Evolutionary conservation across 2,329 filamentous ascomycete species (phyloP).

Genomic region (Lizonia empirigonia): DNA sequence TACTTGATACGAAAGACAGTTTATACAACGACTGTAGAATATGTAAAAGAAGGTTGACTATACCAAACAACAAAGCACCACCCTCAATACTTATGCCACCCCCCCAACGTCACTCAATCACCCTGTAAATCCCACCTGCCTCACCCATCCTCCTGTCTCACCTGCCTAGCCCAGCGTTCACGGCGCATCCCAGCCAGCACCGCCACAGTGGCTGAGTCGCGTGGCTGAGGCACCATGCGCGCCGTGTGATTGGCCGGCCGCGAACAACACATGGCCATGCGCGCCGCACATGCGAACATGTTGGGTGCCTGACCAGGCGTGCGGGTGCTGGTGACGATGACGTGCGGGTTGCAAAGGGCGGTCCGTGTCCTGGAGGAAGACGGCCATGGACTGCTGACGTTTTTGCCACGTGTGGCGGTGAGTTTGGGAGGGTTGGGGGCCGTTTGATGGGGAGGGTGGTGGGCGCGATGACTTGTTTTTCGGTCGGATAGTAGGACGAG

Average conservation of each 20-base stretch:
- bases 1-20: no score
- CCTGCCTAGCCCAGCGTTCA: constrained; percentile 17
- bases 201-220: constrained; percentile 8
- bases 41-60: neutral
- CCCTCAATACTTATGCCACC: neutral
- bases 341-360: neutral
- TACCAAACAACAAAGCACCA: neutral
- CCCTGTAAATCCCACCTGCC: constrained; percentile 12
- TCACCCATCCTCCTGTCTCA: constrained; percentile 15
- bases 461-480: neutral
- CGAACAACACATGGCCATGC: constrained; percentile 8
- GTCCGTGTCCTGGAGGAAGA: neutral
- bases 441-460: constrained; percentile 4
- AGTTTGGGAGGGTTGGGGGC: constrained; percentile 8
- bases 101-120: no score
- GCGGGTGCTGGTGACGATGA: constrained; percentile 1
- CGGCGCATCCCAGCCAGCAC: neutral
- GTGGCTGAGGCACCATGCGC: constrained; percentile 6
- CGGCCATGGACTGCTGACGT: neutral
- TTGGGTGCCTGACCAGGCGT: constrained; percentile 9
- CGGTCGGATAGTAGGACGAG: neutral
- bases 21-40: neutral
- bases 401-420: constrained; percentile 13
- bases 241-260: constrained; percentile 8
- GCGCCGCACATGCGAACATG: constrained; percentile 15